A percentile compares a stretch with the other conserved stretches of the same genome.
Evolutionary conservation across 2,329 filamentous ascomycete species (phyloP).

Genomic region (Cordyceps militaris): DNA sequence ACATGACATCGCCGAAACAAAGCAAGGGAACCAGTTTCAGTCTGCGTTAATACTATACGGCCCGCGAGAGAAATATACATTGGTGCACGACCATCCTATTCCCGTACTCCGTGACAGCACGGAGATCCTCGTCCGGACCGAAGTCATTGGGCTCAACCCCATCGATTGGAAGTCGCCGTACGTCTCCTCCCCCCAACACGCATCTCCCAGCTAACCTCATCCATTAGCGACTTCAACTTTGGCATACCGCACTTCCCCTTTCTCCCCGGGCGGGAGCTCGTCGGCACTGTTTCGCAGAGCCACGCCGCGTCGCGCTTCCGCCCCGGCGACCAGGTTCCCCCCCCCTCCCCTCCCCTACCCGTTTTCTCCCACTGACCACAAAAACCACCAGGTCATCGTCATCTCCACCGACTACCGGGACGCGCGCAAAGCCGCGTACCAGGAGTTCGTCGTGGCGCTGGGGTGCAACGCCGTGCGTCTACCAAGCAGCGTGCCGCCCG

Average conservation of each 20-base stretch:
- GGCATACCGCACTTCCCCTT: conserved; percentile 61
- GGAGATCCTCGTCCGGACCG: conserved; percentile 57
- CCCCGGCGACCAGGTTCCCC: conserved; percentile 44
- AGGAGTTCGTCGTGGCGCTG: conserved; percentile 59
- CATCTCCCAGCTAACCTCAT: background rate
- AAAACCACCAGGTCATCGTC: conserved; percentile 44
- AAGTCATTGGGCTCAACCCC: conserved; percentile 64
- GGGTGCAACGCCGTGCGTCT: conserved; percentile 59
- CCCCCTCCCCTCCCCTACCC: too few relatives aligned
- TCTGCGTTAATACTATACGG: background rate
- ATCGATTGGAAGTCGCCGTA: conserved; percentile 72
- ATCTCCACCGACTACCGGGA: conserved; percentile 71
- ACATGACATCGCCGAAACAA: too few relatives aligned
- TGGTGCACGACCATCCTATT: conserved; percentile 31
- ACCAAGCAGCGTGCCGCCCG: conserved; percentile 44
- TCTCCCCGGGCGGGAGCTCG: conserved; percentile 52
- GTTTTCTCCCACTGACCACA: background rate
- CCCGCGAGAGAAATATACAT: background rate
- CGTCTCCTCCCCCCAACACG: conserved; percentile 21
- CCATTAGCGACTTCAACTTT: conserved; percentile 54
- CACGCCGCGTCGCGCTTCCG: conserved; percentile 39
- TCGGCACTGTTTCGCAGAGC: background rate
- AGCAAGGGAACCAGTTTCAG: background rate
- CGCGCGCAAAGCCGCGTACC: conserved; percentile 63
- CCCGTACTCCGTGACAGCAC: conserved; percentile 29